phyloP scores from a whole-genome alignment of 176 grass and related monocot species.

The Phoenix roebelenii region DNA sequence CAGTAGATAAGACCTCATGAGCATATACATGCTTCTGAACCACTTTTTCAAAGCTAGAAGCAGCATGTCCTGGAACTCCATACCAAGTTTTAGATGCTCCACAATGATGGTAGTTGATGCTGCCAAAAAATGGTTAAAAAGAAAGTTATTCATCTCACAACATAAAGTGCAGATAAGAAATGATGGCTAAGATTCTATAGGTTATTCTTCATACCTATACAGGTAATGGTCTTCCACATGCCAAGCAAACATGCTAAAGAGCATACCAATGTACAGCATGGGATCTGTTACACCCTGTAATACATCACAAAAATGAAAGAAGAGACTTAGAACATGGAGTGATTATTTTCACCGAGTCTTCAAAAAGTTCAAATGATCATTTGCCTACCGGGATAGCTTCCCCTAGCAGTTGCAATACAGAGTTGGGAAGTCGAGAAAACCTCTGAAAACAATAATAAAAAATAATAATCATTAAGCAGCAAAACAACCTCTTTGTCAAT shows the following conservation, averaged over 20 bases:
- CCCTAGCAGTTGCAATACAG: slow-evolving; percentile 65
- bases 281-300: slow-evolving; percentile 96
- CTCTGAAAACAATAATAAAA: slow-evolving; percentile 26
- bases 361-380: slow-evolving; percentile 1
- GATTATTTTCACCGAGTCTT: neutral
- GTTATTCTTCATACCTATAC: slow-evolving; percentile 52
- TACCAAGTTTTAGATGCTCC: slow-evolving; percentile 98
- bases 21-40: slow-evolving; percentile 69
- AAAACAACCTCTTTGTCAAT: too few species aligned
- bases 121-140: slow-evolving; percentile 17
- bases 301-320: slow-evolving; percentile 19
- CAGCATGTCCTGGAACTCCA: slow-evolving; percentile 77
- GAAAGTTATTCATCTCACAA: too few species aligned
- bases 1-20: slow-evolving; percentile 66
- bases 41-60: slow-evolving; percentile 66
- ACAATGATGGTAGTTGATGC: slow-evolving; percentile 96
- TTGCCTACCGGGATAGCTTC: slow-evolving; percentile 68
- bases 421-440: slow-evolving; percentile 72
- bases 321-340: neutral
- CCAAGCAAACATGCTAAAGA: slow-evolving; percentile 99
- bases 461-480: too few species aligned
- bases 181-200: neutral
- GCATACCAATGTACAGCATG: slow-evolving; percentile 99
- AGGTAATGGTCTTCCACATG: slow-evolving; percentile 99
- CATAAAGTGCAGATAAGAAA: too few species aligned